phyloP scores from a whole-genome alignment of 108 stramenopile species.

The Cyclostephanos invisitatus region DNA sequence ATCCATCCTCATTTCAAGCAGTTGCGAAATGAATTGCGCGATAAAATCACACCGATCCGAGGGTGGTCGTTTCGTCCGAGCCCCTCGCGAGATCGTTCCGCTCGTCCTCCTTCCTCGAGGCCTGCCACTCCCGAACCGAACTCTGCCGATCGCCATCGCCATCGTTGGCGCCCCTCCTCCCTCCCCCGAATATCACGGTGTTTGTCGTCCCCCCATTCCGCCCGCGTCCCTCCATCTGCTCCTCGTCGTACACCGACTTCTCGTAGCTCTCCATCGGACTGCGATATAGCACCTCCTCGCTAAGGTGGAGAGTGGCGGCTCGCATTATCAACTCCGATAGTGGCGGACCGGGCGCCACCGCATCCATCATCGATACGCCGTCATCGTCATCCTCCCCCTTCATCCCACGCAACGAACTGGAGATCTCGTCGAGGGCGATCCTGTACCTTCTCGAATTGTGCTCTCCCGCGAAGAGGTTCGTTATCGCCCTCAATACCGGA shows the following conservation, averaged over 20 bases:
- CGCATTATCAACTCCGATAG: slow-evolving; percentile 77
- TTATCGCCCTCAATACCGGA: slow-evolving; percentile 75
- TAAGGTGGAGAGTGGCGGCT: slow-evolving; percentile 66
- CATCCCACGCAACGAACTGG: slow-evolving; percentile 62
- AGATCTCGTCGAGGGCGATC: slow-evolving; percentile 80
- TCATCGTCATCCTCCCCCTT: slow-evolving; percentile 14
- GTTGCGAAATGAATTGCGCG: too few species aligned
- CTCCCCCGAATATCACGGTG: slow-evolving; percentile 7
- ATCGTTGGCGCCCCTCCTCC: not conserved
- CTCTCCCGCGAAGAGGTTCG: slow-evolving; percentile 82
- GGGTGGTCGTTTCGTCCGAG: not conserved
- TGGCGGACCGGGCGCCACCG: slow-evolving; percentile 44
- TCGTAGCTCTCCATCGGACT: slow-evolving; percentile 79
- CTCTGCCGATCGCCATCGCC: not conserved
- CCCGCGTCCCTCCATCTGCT: slow-evolving; percentile 20
- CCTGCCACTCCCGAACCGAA: slow-evolving; percentile 41
- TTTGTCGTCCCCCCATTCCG: not conserved
- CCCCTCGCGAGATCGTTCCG: slow-evolving; percentile 2
- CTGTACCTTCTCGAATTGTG: slow-evolving; percentile 81
- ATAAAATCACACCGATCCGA: not conserved
- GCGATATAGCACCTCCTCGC: slow-evolving; percentile 75
- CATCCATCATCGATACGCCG: too few species aligned
- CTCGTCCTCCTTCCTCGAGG: slow-evolving; percentile 38
- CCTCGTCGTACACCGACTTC: slow-evolving; percentile 51
- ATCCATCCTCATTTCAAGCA: not conserved